phyloP scores from a whole-genome alignment of 108 stramenopile genomes.

The Fragilaria crotonensis region DNA sequence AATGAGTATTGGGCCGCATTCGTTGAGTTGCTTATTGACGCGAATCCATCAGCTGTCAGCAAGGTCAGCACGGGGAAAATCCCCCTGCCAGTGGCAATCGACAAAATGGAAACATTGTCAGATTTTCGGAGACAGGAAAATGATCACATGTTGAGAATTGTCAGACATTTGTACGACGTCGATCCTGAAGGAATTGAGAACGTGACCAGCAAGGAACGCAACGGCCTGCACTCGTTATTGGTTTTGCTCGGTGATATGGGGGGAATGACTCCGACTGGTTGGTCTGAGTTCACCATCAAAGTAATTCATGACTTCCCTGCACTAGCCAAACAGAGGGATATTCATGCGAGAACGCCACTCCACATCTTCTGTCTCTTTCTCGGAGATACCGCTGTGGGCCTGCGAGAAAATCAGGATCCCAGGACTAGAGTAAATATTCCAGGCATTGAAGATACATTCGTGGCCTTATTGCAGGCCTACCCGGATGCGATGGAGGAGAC shows the following conservation, averaged over 20 bases:
- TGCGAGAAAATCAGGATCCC: conserved; percentile 1
- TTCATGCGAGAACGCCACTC: neutral
- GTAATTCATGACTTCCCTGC: neutral
- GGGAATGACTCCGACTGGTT: neutral
- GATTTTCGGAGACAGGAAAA: neutral
- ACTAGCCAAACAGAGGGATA: neutral
- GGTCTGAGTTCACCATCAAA: neutral
- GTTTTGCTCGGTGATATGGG: conserved; percentile 1
- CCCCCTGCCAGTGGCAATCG: neutral
- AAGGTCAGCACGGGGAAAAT: neutral
- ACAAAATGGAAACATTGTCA: conserved; percentile 2
- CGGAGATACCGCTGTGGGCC: neutral
- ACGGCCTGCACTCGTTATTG: neutral
- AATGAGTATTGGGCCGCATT: conserved; percentile 2
- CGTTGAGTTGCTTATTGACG: conserved; percentile 8
- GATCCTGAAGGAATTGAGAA: neutral
- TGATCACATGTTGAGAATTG: neutral
- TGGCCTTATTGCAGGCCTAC: neutral
- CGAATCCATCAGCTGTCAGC: neutral
- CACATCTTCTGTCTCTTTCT: neutral
- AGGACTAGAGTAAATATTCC: neutral
- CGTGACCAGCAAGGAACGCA: neutral
- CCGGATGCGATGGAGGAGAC: neutral
- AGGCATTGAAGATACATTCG: neutral
- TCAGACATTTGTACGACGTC: neutral